Conservation (phyloP, 2,329 filamentous ascomycete species). For the Aspergillus glaucus region DNA sequence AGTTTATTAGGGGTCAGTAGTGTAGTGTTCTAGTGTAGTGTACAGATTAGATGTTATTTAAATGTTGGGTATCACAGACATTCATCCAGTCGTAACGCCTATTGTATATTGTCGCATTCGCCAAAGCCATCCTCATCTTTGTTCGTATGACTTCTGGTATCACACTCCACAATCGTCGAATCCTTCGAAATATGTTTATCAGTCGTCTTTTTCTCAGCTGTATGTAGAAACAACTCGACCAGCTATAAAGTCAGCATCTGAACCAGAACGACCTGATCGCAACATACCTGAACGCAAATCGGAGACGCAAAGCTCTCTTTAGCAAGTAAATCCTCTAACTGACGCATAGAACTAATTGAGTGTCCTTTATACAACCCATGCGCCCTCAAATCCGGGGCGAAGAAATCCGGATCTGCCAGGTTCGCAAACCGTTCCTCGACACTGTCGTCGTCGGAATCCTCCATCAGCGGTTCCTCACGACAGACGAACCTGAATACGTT, state of each 20-base stretch:
- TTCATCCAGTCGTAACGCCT: too few relatives aligned
- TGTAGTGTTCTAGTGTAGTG: too few relatives aligned
- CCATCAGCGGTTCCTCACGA: neutral
- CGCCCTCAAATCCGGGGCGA: neutral
- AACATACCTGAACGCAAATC: neutral
- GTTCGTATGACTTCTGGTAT: too few relatives aligned
- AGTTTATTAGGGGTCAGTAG: constrained; percentile 1
- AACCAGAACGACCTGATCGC: neutral
- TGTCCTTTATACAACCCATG: neutral
- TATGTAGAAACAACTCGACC: neutral
- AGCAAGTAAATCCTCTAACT: neutral
- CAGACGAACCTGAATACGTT: too few relatives aligned
- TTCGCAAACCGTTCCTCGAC: neutral
- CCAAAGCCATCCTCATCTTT: too few relatives aligned
- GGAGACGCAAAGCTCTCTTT: neutral
- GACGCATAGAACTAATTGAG: neutral
- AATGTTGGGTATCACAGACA: too few relatives aligned
- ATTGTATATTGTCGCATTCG: too few relatives aligned
- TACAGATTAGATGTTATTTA: too few relatives aligned
- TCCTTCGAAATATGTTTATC: neutral
- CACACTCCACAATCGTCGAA: too few relatives aligned
- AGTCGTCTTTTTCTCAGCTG: neutral
- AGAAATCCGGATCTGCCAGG: neutral
- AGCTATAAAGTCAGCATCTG: neutral
- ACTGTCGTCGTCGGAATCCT: neutral